Evolutionary conservation across 805 yeast genomes (phyloP), one percentile per base, ranked within the genome.

Genomic region (Candida succiphila): DNA sequence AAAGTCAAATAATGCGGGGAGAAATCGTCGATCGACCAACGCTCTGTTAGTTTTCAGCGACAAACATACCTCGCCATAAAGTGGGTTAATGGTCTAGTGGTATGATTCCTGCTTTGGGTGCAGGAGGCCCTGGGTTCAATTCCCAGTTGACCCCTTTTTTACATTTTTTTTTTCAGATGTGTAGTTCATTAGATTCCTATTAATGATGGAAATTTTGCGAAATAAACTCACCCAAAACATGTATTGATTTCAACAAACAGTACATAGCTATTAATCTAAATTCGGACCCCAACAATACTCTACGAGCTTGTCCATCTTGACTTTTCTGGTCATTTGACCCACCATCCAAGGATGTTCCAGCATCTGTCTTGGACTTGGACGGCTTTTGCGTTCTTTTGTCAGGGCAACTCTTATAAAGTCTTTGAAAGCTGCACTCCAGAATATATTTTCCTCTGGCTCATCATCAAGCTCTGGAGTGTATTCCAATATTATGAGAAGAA

Each of bases 291-390:
- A 83, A 36, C 87, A 76, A 41, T 75, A 74, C 38, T 63, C 61
- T 15, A 92, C 84, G 54, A 92, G 83, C 55, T 75, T 78, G 42
- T 74, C 94, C 97, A 92, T 89, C 43, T 77, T 72, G 13, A 89
- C 94, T 32, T 60, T 65, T 51, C 78, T 75, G 41, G 61, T 67
- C 59, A 72, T 72, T 60, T 84, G 95, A 2, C 87, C 85, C 14
- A 72, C 58, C 35, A 86, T 65, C 98, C 98, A 92, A 3, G 96
- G 96, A 61, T 92, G 98, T 33, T 65, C 69, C 30, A 92, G 65
- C 89, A 92, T 83, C 52, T 92, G 96, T 45, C 92, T 67, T 7
- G 98, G 98, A 32, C 88, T 75, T 9, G 97, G 96, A 36, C 98
- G 64, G 41, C 78, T 78, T 21, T 64, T 69, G 27, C 85, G 75